Evolutionary conservation across 2,329 filamentous ascomycete species (phyloP).

Genomic region (Pyricularia sp.): DNA sequence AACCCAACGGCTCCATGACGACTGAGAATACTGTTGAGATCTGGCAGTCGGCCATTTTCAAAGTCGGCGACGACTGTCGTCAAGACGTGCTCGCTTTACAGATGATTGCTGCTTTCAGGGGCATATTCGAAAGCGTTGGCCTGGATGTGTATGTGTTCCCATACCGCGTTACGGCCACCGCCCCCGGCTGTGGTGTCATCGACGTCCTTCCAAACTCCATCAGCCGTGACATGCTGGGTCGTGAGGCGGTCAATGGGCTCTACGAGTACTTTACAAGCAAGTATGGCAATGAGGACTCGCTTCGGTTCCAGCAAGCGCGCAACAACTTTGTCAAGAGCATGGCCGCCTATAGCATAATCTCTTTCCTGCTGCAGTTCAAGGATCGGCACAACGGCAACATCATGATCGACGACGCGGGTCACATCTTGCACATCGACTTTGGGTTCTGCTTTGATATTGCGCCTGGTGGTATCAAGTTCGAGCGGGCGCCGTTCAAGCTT

Average conservation of each 20-base stretch:
- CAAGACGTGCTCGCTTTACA: slow-evolving; percentile 94
- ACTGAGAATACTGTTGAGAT: slow-evolving; percentile 61
- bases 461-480: slow-evolving; percentile 91
- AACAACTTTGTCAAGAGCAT: slow-evolving; percentile 98
- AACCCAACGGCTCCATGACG: slow-evolving; percentile 16
- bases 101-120: slow-evolving; percentile 94
- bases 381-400: slow-evolving; percentile 99
- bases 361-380: slow-evolving; percentile 95
- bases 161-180: slow-evolving; percentile 93
- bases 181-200: slow-evolving; percentile 93
- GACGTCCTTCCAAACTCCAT: slow-evolving; percentile 97
- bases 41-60: slow-evolving; percentile 99
- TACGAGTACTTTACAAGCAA: slow-evolving; percentile 98
- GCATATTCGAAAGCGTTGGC: slow-evolving; percentile 90
- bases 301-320: slow-evolving; percentile 86
- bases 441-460: slow-evolving; percentile 99
- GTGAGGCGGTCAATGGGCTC: slow-evolving; percentile 92
- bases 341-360: slow-evolving; percentile 96
- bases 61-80: slow-evolving; percentile 95
- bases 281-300: slow-evolving; percentile 91
- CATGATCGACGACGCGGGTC: slow-evolving; percentile 95
- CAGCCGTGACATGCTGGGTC: slow-evolving; percentile 94
- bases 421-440: slow-evolving; percentile 98
- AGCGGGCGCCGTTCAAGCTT: slow-evolving; percentile 95
- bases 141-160: slow-evolving; percentile 95